Evolutionary conservation across 352 stramenopile species (phyloP).

Genomic region (Pythium sp.): DNA sequence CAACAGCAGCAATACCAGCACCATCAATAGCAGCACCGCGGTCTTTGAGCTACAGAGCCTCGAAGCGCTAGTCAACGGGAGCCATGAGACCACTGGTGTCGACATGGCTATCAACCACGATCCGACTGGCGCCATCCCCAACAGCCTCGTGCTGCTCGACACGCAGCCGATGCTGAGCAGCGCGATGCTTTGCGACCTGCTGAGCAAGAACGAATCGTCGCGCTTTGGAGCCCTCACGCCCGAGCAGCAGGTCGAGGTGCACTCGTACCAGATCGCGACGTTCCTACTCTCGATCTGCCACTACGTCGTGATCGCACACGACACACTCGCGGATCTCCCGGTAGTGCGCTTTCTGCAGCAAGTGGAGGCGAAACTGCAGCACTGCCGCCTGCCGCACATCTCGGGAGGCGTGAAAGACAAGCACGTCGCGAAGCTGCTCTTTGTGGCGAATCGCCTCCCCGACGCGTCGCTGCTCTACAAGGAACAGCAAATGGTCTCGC

Average conservation of each 20-base stretch:
- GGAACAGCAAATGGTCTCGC: slow-evolving; percentile 30
- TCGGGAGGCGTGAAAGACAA: slow-evolving; percentile 46
- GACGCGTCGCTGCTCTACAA: slow-evolving; percentile 28
- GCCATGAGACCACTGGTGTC: slow-evolving; percentile 52
- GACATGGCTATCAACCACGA: slow-evolving; percentile 49
- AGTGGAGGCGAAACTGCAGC: slow-evolving; percentile 46
- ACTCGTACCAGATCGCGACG: slow-evolving; percentile 59
- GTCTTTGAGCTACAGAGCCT: slow-evolving; percentile 40
- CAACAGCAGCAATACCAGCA: background rate
- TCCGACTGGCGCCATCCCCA: slow-evolving; percentile 22
- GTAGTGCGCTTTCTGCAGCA: slow-evolving; percentile 48
- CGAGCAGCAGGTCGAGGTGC: slow-evolving; percentile 64
- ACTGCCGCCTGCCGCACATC: slow-evolving; percentile 59
- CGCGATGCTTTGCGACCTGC: slow-evolving; percentile 47
- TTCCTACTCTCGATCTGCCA: slow-evolving; percentile 76
- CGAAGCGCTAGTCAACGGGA: slow-evolving; percentile 31
- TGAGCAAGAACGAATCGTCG: slow-evolving; percentile 47
- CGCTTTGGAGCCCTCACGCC: slow-evolving; percentile 49
- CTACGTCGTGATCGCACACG: slow-evolving; percentile 70
- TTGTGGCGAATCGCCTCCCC: slow-evolving; percentile 50
- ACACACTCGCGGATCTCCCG: slow-evolving; percentile 36
- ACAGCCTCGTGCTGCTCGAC: slow-evolving; percentile 60
- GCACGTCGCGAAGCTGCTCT: slow-evolving; percentile 57
- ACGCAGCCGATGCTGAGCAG: slow-evolving; percentile 65
- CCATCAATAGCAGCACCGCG: background rate